phyloP scores from a whole-genome alignment of 2,329 filamentous ascomycete genomes.

The Pyricularia grisea region DNA sequence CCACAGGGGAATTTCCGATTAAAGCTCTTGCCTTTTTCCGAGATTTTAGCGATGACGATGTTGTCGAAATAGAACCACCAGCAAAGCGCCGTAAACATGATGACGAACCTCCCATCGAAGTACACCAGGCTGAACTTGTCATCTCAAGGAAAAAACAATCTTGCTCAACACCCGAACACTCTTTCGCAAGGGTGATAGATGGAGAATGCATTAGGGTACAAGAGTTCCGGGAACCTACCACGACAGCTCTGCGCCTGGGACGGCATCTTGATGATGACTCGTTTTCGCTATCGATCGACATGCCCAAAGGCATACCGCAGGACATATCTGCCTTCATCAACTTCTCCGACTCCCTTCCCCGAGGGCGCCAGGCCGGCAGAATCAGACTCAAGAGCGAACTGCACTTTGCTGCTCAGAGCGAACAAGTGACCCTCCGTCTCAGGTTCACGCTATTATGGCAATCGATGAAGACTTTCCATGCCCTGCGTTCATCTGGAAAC shows the following conservation, averaged over 20 bases:
- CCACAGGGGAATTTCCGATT: not conserved
- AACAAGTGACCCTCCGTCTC: not conserved
- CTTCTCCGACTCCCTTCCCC: slow-evolving; percentile 10
- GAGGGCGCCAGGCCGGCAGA: not conserved
- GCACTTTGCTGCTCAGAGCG: not conserved
- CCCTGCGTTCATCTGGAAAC: not conserved
- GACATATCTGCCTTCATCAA: not conserved
- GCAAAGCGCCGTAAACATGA: slow-evolving; percentile 1
- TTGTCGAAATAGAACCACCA: not conserved
- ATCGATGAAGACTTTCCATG: not conserved
- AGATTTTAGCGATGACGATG: not conserved
- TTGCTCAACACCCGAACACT: not conserved
- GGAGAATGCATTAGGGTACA: not conserved
- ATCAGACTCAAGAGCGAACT: not conserved
- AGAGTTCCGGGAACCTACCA: not conserved
- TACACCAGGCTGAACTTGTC: slow-evolving; percentile 2
- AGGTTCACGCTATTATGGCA: not conserved
- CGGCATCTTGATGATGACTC: not conserved
- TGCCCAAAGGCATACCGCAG: not conserved
- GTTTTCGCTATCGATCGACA: not conserved
- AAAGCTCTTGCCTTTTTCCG: not conserved
- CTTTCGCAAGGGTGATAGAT: not conserved
- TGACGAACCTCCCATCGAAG: not conserved
- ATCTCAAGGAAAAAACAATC: not conserved
- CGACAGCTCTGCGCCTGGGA: not conserved